These are phyloP conservation scores for Eucalyptus pumila DNA, from an alignment of 345 rosid genomes.

Conservation along the genomic window DNA sequence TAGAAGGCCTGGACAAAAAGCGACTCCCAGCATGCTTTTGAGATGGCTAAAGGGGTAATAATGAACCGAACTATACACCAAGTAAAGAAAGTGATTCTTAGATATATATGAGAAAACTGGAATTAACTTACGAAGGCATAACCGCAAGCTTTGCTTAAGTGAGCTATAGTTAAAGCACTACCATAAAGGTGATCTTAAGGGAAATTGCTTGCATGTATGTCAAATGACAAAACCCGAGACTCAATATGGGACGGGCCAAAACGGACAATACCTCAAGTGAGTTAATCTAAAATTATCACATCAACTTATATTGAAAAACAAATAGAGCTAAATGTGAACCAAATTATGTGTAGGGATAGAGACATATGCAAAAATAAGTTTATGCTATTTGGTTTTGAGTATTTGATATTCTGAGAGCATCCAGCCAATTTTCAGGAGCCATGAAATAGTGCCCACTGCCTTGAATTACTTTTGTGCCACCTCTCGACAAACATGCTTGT, in stretches of 20 bases:
- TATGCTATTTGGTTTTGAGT: not conserved
- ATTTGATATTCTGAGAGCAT: not conserved
- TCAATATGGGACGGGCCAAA: fast-evolving
- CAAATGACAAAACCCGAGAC: fast-evolving
- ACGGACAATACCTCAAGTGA: fast-evolving
- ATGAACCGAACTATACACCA: fast-evolving
- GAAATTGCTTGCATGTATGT: fast-evolving
- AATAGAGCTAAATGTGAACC: not conserved
- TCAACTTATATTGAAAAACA: not conserved
- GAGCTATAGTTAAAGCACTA: too few relatives aligned
- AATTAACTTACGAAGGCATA: fast-evolving
- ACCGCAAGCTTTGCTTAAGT: too few relatives aligned
- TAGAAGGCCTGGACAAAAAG: too few relatives aligned
- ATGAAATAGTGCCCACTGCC: not conserved
- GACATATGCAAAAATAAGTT: not conserved
- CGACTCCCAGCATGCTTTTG: fast-evolving
- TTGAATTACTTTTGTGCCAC: not conserved
- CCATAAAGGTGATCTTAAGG: fast-evolving
- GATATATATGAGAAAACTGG: fast-evolving
- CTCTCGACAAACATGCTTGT: not conserved
- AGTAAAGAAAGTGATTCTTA: fast-evolving
- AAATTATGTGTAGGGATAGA: not conserved
- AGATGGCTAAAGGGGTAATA: too few relatives aligned
- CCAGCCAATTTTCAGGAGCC: not conserved
- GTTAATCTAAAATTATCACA: too few relatives aligned